phyloP scores from a whole-genome alignment of 2,329 filamentous ascomycete genomes.

The Aureobasidium vineae region DNA sequence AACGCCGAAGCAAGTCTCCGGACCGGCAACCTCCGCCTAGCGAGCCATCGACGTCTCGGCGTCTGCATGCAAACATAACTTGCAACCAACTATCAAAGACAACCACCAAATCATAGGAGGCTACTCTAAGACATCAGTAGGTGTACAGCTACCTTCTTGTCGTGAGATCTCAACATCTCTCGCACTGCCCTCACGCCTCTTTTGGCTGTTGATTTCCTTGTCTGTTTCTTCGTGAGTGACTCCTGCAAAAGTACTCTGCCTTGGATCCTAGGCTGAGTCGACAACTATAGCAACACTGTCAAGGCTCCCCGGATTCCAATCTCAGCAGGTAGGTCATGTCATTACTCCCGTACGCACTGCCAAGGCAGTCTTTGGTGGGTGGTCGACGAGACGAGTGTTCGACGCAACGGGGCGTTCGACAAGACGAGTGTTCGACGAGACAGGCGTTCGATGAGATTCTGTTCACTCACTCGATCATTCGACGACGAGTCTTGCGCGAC shows the following conservation, averaged over 20 bases:
- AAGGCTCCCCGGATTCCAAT: background rate
- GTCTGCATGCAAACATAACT: background rate
- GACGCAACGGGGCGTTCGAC: too few species aligned
- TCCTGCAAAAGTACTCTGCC: background rate
- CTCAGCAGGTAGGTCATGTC: constrained; percentile 13
- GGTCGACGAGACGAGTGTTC: background rate
- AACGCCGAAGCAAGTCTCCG: background rate
- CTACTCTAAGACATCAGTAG: constrained; percentile 17
- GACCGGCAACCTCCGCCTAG: constrained; percentile 16
- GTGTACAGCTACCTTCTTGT: background rate
- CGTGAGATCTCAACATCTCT: constrained; percentile 24
- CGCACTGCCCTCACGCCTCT: background rate
- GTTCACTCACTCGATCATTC: background rate
- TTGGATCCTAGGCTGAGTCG: constrained; percentile 15
- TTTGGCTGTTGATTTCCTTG: constrained; percentile 3
- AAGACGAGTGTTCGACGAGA: too few species aligned
- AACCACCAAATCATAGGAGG: background rate
- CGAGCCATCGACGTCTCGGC: background rate
- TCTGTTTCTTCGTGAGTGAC: constrained; percentile 19
- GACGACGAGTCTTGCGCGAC: background rate
- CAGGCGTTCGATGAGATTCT: background rate
- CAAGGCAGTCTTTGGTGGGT: background rate
- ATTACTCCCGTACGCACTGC: background rate
- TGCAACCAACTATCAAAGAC: background rate
- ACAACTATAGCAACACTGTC: background rate